A percentile compares a stretch with the other conserved stretches of the same genome.
Conservation (phyloP, 441 rosid species). For the Omphalea diandra region DNA sequence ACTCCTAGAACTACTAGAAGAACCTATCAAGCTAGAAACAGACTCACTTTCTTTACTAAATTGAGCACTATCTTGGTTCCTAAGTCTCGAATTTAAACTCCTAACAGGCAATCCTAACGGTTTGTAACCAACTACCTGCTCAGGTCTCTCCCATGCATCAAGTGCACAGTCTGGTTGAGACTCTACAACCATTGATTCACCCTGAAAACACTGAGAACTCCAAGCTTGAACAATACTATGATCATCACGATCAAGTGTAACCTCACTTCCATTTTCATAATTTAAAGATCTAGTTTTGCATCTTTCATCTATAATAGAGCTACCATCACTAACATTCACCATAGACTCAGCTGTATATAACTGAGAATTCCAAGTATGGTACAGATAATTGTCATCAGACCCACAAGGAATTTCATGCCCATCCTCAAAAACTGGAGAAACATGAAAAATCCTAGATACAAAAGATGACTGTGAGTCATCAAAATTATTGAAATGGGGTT, state of each 20-base stretch:
- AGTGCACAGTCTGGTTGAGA: conserved; percentile 47
- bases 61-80: conserved; percentile 21
- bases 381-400: conserved; percentile 34
- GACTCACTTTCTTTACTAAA: conserved; percentile 32
- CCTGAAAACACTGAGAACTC: conserved; percentile 56
- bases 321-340: conserved; percentile 12
- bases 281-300: conserved; percentile 20
- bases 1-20: conserved; percentile 25
- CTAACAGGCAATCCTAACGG: conserved; percentile 79
- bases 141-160: conserved; percentile 33
- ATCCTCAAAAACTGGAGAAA: conserved; percentile 57
- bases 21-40: conserved; percentile 33
- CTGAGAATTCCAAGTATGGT: conserved; percentile 21
- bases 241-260: conserved; percentile 23
- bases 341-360: conserved; percentile 18
- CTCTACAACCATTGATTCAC: conserved; percentile 53
- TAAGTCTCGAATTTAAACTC: conserved; percentile 48
- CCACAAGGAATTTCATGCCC: conserved; percentile 42
- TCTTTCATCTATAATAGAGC: conserved; percentile 24
- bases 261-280: conserved; percentile 32
- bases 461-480: conserved; percentile 48
- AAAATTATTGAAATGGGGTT: conserved; percentile 21
- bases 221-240: conserved; percentile 45
- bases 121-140: conserved; percentile 28
- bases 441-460: conserved; percentile 51